Evolutionary conservation across 2,329 filamentous ascomycete species (phyloP), one percentile per base, ranked within the genome.

Genomic region (Trichoderma cornu-damae): DNA sequence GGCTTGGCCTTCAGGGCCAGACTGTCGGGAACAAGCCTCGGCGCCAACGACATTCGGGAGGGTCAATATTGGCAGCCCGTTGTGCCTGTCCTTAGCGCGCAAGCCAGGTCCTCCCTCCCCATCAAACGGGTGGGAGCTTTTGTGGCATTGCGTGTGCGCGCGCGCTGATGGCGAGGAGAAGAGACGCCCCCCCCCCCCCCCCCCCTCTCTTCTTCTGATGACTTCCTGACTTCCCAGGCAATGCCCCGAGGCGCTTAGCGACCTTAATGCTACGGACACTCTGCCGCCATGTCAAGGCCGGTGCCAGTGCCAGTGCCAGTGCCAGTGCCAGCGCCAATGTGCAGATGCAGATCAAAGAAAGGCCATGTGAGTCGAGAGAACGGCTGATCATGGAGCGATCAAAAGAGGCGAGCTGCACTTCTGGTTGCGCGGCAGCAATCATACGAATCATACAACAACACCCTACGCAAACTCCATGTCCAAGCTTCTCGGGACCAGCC

Each of bases 131-230:
- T n/a, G n/a, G n/a, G n/a, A n/a, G n/a, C n/a, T n/a, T n/a, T n/a
- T n/a, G n/a, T 35, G 28, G 3, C 35, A 28, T 26, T 14, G 24
- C 18, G n/a, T n/a, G n/a, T 18, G 48, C 30, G 48, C 51, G 51
- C 51, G 51, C 51, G 51, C 40, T 44, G 51, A 46, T 46, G n/a
- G 43, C 43, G 43, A 46, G 26, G 30, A n/a, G 43, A 22, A 46
- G n/a, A n/a, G n/a, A n/a, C n/a, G n/a, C n/a, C n/a, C n/a, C n/a
- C n/a, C n/a, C n/a, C 40, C 38, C 51, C 46, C 28, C 28, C 20
- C 40, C 51, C 37, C 22, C 30, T 54, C 28, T 20, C 40, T 40
- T 32, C 22, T 20, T 54, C 51, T 46, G 40, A 46, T 54, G 30
- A 44, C 37, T 46, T 30, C 42, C 30, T 12, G 18, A 16, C 22